Evolutionary conservation across 768 basidiomycete species (phyloP), one percentile per base, ranked within the genome.

Genomic region (Mrakia frigida): DNA sequence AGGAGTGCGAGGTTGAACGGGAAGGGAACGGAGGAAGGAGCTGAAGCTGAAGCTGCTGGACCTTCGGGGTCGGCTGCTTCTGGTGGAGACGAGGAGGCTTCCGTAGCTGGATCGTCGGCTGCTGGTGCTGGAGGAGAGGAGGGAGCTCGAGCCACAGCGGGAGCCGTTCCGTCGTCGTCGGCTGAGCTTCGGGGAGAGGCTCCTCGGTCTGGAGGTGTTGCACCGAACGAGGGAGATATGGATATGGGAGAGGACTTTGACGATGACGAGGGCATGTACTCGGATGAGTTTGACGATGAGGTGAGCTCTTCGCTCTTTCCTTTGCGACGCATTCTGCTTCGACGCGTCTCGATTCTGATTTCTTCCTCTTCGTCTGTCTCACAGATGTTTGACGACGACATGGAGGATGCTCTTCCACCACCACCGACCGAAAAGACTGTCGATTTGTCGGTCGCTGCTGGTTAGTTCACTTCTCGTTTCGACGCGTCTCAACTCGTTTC

Each of bases 301-400:
- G 77, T 77, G 35, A 7, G 72, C 35, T 31, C 3, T 52, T 43
- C 2, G 18, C 46, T 37, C 23, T 35, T n/a, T 31, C 28, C 33
- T 39, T 28, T 14, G 2, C n/a, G n/a, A n/a, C n/a, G n/a, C n/a
- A n/a, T n/a, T 18, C 46, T 46, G 35, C 37, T 74, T 31, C n/a
- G 21, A 61, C 31, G 50, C 56, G 28, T 53, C 16, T 43, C 68
- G 52, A 69, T 46, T n/a, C 28, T 69, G 14, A 65, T 69, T 37
- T 23, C 56, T 3, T 25, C 65, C 77, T 63, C 21, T 77, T 50
- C 71, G 37, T 46, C 31, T 31, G 3, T 70, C 31, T 37, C 11
- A n/a, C 79, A 89, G 87, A 90, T 96, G 18, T 92, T 92, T 78
- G 92, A 95, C 73, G 94, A 93, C 1, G 94, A 93, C 23, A 89